phyloP scores from a whole-genome alignment of 2,329 filamentous ascomycete genomes.

The Graphilbum sp. region DNA sequence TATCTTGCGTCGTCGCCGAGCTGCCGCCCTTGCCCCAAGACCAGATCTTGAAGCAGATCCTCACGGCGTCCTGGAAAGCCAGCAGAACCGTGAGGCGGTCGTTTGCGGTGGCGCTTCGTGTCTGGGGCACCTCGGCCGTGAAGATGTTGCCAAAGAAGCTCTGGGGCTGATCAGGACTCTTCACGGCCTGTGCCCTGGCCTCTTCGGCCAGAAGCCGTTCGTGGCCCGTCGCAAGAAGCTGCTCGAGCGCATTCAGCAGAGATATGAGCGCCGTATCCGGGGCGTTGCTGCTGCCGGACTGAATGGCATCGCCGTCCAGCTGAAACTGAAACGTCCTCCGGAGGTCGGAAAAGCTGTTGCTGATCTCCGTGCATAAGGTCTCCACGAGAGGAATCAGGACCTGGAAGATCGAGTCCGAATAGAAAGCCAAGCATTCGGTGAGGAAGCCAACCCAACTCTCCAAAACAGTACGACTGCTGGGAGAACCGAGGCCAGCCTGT shows the following conservation, averaged over 20 bases:
- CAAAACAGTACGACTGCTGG: constrained; percentile 57
- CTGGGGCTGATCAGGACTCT: constrained; percentile 68
- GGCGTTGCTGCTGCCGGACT: constrained; percentile 14
- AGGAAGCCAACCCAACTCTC: constrained; percentile 89
- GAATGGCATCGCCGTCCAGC: background rate
- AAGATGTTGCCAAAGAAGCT: constrained; percentile 92
- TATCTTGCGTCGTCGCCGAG: constrained; percentile 31
- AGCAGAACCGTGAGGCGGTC: constrained; percentile 83
- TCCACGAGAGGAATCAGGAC: constrained; percentile 82
- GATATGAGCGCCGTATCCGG: constrained; percentile 64
- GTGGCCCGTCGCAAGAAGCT: constrained; percentile 74
- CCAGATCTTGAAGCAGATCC: constrained; percentile 89
- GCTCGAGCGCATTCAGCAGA: constrained; percentile 86
- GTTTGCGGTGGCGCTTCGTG: constrained; percentile 77
- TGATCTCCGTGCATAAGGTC: constrained; percentile 69
- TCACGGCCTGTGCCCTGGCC: constrained; percentile 47
- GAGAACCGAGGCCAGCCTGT: constrained; percentile 61
- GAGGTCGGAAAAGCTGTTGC: constrained; percentile 53
- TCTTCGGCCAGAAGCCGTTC: constrained; percentile 67
- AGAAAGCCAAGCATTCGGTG: constrained; percentile 67
- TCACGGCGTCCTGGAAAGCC: constrained; percentile 92
- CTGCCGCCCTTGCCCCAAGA: constrained; percentile 28
- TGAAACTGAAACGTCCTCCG: constrained; percentile 38
- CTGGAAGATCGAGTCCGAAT: constrained; percentile 73
- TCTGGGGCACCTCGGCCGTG: constrained; percentile 57